phyloP scores from a whole-genome alignment of 352 stramenopile genomes.

The Globisporangium lucens region DNA sequence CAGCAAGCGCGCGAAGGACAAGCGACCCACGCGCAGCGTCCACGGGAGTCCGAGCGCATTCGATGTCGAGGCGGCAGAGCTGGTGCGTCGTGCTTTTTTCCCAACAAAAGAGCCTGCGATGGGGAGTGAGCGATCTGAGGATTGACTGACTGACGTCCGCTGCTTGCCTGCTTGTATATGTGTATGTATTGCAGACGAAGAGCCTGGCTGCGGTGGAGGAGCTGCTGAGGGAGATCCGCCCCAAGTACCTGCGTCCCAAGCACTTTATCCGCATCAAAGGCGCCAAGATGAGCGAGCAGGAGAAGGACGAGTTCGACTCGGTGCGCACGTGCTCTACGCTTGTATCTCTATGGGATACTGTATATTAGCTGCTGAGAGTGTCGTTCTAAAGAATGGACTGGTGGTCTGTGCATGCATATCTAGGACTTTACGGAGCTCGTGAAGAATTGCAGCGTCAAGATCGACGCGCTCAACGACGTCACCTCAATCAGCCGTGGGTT shows the following conservation, averaged over 20 bases:
- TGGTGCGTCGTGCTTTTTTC: constrained; percentile 9
- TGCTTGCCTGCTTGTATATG: not conserved
- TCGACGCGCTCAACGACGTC: constrained; percentile 50
- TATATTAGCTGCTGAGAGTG: too few species aligned
- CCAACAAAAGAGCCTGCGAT: not conserved
- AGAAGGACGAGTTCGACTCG: constrained; percentile 77
- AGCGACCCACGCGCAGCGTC: not conserved
- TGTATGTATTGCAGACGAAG: constrained; percentile 27
- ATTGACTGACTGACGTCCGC: not conserved
- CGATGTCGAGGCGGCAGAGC: constrained; percentile 8
- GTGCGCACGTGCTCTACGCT: constrained; percentile 22
- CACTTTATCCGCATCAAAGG: constrained; percentile 61
- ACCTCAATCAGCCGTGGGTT: constrained; percentile 21
- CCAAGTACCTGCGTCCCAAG: constrained; percentile 60
- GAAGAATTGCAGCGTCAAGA: constrained; percentile 57
- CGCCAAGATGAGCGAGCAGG: constrained; percentile 56
- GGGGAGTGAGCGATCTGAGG: not conserved
- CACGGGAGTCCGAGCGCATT: constrained; percentile 8
- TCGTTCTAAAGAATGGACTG: not conserved
- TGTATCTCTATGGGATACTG: not conserved
- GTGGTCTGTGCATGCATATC: not conserved
- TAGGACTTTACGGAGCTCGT: constrained; percentile 75
- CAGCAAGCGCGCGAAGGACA: not conserved
- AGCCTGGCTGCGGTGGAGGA: constrained; percentile 52
- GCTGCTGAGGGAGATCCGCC: constrained; percentile 40